Evolutionary conservation across 2,329 filamentous ascomycete species (phyloP).

Genomic region (Ascomycota sp.): DNA sequence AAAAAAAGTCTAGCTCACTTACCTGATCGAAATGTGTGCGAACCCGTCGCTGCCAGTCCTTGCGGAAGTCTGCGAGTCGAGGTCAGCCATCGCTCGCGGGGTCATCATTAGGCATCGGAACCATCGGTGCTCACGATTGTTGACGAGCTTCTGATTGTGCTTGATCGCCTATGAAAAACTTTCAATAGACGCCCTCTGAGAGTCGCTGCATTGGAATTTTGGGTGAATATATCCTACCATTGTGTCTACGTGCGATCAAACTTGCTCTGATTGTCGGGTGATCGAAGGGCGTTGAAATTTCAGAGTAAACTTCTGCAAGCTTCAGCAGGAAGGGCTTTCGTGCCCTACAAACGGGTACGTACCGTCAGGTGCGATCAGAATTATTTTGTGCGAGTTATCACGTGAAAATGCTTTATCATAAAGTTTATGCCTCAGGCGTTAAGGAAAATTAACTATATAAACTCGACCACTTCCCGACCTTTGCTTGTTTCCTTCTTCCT

Average conservation of each 20-base stretch:
- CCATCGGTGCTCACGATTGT: constrained; percentile 55
- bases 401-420: neutral
- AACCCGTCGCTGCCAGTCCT: constrained; percentile 99
- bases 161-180: constrained; percentile 61
- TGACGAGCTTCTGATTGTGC: constrained; percentile 96
- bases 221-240: constrained; percentile 20
- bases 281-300: constrained; percentile 18
- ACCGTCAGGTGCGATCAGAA: constrained; percentile 3
- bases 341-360: constrained; percentile 17
- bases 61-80: constrained; percentile 63
- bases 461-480: neutral
- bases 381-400: no score
- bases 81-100: constrained; percentile 19
- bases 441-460: constrained; percentile 14
- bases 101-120: constrained; percentile 5
- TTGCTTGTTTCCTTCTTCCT: constrained; percentile 12
- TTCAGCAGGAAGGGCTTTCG: constrained; percentile 19
- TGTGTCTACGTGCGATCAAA: constrained; percentile 33
- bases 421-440: constrained; percentile 7
- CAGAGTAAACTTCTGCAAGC: constrained; percentile 19
- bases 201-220: neutral
- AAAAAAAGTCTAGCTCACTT: constrained; percentile 17
- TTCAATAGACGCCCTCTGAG: neutral
- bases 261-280: constrained; percentile 21
- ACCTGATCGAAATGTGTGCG: constrained; percentile 99